Conservation (phyloP, 2,329 filamentous ascomycete genomes). For the Pyrenophora graminea region DNA sequence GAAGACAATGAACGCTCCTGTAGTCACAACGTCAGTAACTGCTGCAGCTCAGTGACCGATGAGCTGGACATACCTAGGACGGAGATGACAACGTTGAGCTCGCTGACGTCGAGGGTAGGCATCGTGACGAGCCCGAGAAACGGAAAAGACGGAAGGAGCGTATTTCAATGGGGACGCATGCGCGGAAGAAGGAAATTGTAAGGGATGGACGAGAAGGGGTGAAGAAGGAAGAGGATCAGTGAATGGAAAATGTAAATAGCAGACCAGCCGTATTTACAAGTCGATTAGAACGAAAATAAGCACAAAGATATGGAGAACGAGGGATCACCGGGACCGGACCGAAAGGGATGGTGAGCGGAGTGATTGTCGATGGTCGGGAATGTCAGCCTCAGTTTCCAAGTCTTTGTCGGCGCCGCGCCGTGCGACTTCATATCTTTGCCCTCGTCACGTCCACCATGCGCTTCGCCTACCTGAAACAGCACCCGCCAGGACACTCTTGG, state of each 20-base stretch:
- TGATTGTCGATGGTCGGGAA: constrained; percentile 1
- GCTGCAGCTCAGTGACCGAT: neutral
- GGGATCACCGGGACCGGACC: constrained; percentile 5
- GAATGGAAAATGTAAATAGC: constrained; percentile 5
- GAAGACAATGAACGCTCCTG: constrained; percentile 54
- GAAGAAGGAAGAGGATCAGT: constrained; percentile 1
- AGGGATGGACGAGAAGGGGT: neutral
- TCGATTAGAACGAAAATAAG: constrained; percentile 8
- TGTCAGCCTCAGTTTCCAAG: constrained; percentile 6
- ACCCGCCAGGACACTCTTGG: constrained; percentile 10
- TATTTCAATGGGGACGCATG: neutral
- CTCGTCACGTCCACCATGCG: constrained; percentile 2
- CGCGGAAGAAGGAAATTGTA: neutral
- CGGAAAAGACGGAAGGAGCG: neutral
- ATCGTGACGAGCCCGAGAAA: constrained; percentile 32
- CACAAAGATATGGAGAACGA: constrained; percentile 8
- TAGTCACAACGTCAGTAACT: neutral
- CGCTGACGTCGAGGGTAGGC: constrained; percentile 56
- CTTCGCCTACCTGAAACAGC: constrained; percentile 6
- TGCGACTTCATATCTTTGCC: constrained; percentile 8
- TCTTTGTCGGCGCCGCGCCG: neutral
- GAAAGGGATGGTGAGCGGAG: constrained; percentile 2
- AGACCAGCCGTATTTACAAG: constrained; percentile 12
- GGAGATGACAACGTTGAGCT: constrained; percentile 58
- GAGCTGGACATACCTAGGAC: constrained; percentile 47